Evolutionary conservation across 2,329 filamentous ascomycete genomes (phyloP).

Genomic region (Pezicula radicicola): DNA sequence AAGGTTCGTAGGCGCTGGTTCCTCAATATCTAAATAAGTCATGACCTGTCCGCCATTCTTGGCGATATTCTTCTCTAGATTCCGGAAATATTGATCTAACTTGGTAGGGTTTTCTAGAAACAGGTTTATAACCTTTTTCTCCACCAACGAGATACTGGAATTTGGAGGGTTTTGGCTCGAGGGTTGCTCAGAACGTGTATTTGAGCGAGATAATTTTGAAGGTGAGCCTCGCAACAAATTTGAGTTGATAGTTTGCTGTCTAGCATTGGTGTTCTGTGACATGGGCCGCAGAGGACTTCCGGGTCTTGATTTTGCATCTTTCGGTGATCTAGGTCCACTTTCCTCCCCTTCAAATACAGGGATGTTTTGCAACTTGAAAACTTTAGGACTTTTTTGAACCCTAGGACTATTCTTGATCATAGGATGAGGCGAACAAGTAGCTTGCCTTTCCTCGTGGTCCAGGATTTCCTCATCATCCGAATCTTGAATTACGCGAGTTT

Average conservation of each 20-base stretch:
- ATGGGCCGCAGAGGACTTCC: conserved; percentile 25
- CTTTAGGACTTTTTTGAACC: conserved; percentile 4
- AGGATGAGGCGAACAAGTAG: conserved; percentile 11
- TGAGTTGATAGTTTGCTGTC: not conserved
- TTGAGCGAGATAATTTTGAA: conserved; percentile 7
- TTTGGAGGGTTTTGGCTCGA: conserved; percentile 18
- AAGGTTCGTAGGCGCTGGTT: conserved; percentile 16
- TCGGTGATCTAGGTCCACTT: conserved; percentile 2
- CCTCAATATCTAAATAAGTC: conserved; percentile 18
- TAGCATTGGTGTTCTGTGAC: conserved; percentile 13
- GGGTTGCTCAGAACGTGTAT: conserved; percentile 4
- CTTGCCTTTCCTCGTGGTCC: conserved; percentile 13
- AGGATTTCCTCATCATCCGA: conserved; percentile 27
- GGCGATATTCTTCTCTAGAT: conserved; percentile 13
- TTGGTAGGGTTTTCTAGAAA: conserved; percentile 18
- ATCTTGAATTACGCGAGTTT: conserved; percentile 21
- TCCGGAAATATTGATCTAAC: conserved; percentile 15
- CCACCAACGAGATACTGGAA: conserved; percentile 17
- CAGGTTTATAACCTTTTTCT: conserved; percentile 20
- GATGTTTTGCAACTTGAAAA: conserved; percentile 6
- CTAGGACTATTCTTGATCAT: conserved; percentile 13
- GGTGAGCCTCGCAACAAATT: conserved; percentile 19
- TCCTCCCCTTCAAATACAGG: conserved; percentile 7
- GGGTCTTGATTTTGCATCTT: conserved; percentile 9
- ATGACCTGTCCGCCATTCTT: conserved; percentile 17